phyloP scores from a whole-genome alignment of 495 filamentous ascomycete genomes.

The Aspergillus campestris region DNA sequence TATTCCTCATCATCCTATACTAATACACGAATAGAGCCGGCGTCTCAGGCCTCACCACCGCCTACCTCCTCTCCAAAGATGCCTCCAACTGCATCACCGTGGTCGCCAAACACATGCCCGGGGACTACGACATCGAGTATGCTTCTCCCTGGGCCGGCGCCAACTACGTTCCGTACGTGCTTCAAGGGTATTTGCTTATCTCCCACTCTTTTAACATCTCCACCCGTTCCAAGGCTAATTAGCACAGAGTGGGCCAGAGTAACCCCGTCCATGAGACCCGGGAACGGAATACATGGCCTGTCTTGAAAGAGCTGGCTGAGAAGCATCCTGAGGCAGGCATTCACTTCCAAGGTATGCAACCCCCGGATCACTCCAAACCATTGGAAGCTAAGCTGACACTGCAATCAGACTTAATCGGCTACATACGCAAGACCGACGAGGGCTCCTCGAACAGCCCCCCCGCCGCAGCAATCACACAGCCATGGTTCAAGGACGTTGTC shows the following conservation, averaged over 20 bases:
- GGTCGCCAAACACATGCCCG: conserved; percentile 93
- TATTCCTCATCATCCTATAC: neutral
- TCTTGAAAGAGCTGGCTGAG: conserved; percentile 53
- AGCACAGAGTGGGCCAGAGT: conserved; percentile 41
- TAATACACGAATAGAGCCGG: conserved; percentile 57
- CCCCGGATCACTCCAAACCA: neutral
- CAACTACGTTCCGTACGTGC: conserved; percentile 72
- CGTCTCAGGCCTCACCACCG: conserved; percentile 86
- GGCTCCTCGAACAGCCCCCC: conserved; percentile 39
- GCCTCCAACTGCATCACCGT: conserved; percentile 65
- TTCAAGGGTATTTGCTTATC: neutral
- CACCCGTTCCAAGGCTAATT: neutral
- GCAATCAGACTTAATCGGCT: conserved; percentile 45
- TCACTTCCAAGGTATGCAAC: conserved; percentile 64
- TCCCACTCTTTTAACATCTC: neutral
- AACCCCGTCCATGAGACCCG: conserved; percentile 48
- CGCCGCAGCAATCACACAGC: conserved; percentile 57
- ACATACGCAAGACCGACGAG: conserved; percentile 55
- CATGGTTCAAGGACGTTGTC: conserved; percentile 79
- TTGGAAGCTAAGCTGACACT: neutral
- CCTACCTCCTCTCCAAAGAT: conserved; percentile 69
- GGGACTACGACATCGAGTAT: conserved; percentile 96
- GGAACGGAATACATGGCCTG: conserved; percentile 62
- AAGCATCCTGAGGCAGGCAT: conserved; percentile 81
- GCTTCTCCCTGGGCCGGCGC: conserved; percentile 93